Conservation (phyloP, 2,329 filamentous ascomycete species). For the Fusarium bactridioides region DNA sequence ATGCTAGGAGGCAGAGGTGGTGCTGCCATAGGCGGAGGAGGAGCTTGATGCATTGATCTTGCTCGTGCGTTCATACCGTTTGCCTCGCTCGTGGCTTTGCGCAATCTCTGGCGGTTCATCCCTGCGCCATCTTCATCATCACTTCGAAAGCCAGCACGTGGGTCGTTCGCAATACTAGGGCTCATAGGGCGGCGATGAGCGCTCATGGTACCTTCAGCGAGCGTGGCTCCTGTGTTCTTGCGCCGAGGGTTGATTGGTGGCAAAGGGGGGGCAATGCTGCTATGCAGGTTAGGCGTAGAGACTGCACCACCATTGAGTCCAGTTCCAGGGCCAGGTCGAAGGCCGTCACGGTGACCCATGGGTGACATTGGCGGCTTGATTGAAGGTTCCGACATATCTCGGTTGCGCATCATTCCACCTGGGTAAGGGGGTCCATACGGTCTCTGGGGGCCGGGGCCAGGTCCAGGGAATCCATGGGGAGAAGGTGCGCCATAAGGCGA, state of each 20-base stretch:
- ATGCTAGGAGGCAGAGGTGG: conserved; percentile 42
- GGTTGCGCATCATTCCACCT: conserved; percentile 50
- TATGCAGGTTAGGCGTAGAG: conserved; percentile 51
- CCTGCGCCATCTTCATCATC: conserved; percentile 52
- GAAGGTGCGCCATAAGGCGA: conserved; percentile 20
- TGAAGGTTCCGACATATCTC: conserved; percentile 61
- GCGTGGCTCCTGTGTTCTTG: conserved; percentile 49
- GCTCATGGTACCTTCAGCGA: conserved; percentile 43
- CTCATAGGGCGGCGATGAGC: conserved; percentile 35
- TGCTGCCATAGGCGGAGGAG: conserved; percentile 37
- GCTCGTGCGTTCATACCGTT: conserved; percentile 44
- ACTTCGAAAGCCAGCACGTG: conserved; percentile 45
- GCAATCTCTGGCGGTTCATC: conserved; percentile 50
- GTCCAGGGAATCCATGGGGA: conserved; percentile 22
- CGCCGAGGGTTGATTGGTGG: conserved; percentile 68
- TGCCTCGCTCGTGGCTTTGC: conserved; percentile 54
- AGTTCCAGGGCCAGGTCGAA: conserved; percentile 47
- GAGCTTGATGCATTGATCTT: conserved; percentile 40
- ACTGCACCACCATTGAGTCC: conserved; percentile 45
- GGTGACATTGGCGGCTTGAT: conserved; percentile 57
- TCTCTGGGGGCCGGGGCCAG: conserved; percentile 18
- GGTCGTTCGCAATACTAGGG: conserved; percentile 26
- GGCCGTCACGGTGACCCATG: conserved; percentile 49
- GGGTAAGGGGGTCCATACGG: conserved; percentile 16
- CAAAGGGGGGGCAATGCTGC: conserved; percentile 56